A percentile compares a stretch with the other conserved stretches of the same genome.
Conservation (phyloP, 352 stramenopile genomes). For the Phytophthora parvispora region DNA sequence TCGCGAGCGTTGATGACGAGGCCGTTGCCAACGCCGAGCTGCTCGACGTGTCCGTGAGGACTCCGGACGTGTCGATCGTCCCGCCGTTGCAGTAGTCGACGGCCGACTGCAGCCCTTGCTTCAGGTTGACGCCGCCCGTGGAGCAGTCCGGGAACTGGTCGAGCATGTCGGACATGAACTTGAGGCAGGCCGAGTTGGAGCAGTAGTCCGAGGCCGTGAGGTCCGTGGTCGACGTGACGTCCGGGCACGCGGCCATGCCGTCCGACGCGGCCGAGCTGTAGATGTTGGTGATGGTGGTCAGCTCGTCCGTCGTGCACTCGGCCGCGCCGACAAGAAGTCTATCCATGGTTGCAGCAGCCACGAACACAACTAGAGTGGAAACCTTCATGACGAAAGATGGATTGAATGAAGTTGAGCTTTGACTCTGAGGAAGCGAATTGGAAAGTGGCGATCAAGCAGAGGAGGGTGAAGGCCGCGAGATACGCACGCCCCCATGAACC, state of each 20-base stretch:
- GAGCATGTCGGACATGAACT: conserved; percentile 20
- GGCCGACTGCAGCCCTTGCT: conserved; percentile 11
- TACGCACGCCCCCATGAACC: neutral
- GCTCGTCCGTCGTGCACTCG: conserved; percentile 29
- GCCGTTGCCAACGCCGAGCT: neutral
- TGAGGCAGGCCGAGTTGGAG: conserved; percentile 18
- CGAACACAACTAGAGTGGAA: neutral
- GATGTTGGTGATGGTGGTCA: conserved; percentile 14
- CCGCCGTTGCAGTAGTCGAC: conserved; percentile 27
- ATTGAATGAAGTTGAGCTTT: conserved; percentile 6
- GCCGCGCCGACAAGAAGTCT: neutral
- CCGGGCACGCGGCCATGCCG: conserved; percentile 12
- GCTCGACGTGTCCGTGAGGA: conserved; percentile 9
- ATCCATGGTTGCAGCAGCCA: neutral
- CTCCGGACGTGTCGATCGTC: conserved; percentile 12
- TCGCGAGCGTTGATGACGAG: neutral
- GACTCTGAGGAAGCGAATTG: conserved; percentile 4
- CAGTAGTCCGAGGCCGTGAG: conserved; percentile 18
- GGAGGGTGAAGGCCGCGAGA: neutral
- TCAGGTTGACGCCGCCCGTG: conserved; percentile 29
- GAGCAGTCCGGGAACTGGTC: conserved; percentile 34
- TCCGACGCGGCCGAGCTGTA: conserved; percentile 21
- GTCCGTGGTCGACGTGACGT: conserved; percentile 14
- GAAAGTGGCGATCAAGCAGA: conserved; percentile 4
- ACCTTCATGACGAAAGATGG: conserved; percentile 19